Evolutionary conservation across 108 stramenopile species (phyloP).

Genomic region (Skeletonema tropicum): DNA sequence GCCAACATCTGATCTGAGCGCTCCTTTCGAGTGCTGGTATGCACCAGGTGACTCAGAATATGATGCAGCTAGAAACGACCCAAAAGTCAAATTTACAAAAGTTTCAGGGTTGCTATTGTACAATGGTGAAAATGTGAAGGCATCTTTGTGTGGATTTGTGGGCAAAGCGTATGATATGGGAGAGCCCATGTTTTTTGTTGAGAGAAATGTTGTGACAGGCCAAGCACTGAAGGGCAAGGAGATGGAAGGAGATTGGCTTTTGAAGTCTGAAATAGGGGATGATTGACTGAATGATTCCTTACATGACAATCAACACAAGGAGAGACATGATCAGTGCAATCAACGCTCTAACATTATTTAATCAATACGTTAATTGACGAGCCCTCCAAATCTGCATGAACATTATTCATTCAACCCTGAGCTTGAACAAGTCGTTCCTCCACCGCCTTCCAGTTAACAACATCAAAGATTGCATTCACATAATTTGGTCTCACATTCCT

Average conservation of each 20-base stretch:
- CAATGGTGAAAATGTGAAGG: constrained; percentile 43
- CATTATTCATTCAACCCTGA: not conserved
- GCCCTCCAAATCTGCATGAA: not conserved
- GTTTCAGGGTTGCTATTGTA: constrained; percentile 23
- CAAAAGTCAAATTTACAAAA: constrained; percentile 50
- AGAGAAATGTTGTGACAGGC: constrained; percentile 33
- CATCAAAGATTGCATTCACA: constrained; percentile 94
- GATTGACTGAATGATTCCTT: not conserved
- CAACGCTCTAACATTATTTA: not conserved
- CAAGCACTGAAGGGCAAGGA: constrained; percentile 5
- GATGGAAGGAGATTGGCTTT: constrained; percentile 32
- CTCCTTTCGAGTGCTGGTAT: constrained; percentile 69
- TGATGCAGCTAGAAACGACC: constrained; percentile 80
- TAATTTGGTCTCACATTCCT: constrained; percentile 98
- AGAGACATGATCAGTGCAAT: not conserved
- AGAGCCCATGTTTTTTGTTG: constrained; percentile 39
- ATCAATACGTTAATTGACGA: not conserved
- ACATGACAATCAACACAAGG: constrained; percentile 1
- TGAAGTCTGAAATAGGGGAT: constrained; percentile 4
- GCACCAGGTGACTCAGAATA: constrained; percentile 83
- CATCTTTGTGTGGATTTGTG: constrained; percentile 64
- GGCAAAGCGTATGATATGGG: constrained; percentile 67
- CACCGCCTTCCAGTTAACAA: constrained; percentile 86
- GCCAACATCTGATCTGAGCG: constrained; percentile 15
- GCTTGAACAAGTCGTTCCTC: constrained; percentile 79